Evolutionary conservation across 768 basidiomycete genomes (phyloP).

Genomic region (Multifurca ochricompacta): DNA sequence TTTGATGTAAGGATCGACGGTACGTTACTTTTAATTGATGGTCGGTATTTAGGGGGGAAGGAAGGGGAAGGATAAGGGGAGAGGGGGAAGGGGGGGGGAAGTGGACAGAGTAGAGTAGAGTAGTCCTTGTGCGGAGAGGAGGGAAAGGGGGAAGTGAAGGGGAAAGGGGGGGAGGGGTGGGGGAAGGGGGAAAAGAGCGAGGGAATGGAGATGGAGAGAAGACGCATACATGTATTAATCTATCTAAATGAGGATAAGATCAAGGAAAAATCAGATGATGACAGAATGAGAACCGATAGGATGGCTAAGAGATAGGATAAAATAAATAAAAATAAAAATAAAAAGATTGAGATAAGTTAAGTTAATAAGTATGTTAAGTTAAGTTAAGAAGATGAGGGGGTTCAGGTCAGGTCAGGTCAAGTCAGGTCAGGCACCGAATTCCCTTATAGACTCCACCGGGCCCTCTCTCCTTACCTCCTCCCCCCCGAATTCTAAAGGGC

Average conservation of each 20-base stretch:
- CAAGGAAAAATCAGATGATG: conserved; percentile 15
- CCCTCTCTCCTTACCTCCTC: neutral
- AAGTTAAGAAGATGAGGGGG: no score
- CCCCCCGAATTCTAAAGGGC: neutral
- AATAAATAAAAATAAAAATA: conserved; percentile 4
- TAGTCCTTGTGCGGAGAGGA: neutral
- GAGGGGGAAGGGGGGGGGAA: neutral
- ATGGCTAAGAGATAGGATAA: neutral
- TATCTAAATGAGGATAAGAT: conserved; percentile 17
- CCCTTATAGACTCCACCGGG: conserved; percentile 15
- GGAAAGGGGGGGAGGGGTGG: neutral
- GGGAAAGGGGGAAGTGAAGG: neutral
- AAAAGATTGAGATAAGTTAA: neutral
- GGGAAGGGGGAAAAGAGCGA: neutral
- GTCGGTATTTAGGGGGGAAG: no score
- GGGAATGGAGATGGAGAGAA: neutral
- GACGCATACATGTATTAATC: no score
- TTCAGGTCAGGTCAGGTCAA: no score
- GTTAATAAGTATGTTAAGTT: neutral
- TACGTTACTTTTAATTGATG: no score
- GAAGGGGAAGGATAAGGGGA: no score
- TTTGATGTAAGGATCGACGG: no score
- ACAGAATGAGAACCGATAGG: neutral
- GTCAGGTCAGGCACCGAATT: conserved; percentile 18
- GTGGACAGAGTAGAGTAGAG: neutral